These are phyloP conservation scores for Aspergillus fumigatiaffinis DNA, from an alignment of 2,329 filamentous ascomycete species.

Conservation along the genomic window DNA sequence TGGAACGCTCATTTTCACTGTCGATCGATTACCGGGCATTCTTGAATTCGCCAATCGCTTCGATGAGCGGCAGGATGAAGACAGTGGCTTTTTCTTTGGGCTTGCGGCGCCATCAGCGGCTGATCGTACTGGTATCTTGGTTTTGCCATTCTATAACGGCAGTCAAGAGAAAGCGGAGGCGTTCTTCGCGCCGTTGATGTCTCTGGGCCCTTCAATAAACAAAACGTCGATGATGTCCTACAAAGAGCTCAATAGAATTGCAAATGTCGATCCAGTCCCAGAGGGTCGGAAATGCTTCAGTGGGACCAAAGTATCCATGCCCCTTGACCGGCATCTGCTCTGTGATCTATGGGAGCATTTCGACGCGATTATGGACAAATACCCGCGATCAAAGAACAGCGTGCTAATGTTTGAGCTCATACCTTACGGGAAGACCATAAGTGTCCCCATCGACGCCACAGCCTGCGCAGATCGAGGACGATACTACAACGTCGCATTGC, in stretches of 20 bases:
- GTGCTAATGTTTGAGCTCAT: slow-evolving; percentile 7
- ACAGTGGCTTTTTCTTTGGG: slow-evolving; percentile 9
- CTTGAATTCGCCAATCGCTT: slow-evolving; percentile 8
- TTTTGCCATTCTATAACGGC: slow-evolving; percentile 5
- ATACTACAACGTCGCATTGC: slow-evolving; percentile 4
- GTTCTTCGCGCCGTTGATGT: slow-evolving; percentile 5
- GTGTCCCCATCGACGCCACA: slow-evolving; percentile 5
- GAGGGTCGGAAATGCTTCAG: slow-evolving; percentile 6
- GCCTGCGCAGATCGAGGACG: slow-evolving; percentile 7
- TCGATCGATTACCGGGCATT: slow-evolving; percentile 1
- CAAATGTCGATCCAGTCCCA: slow-evolving; percentile 5
- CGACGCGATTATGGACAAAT: not conserved
- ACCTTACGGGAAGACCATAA: slow-evolving; percentile 2
- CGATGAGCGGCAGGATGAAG: slow-evolving; percentile 4
- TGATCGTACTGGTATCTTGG: not conserved
- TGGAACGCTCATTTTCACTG: slow-evolving; percentile 1
- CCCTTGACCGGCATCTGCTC: not conserved
- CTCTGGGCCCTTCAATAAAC: not conserved
- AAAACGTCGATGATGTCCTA: slow-evolving; percentile 5
- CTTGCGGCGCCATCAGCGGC: slow-evolving; percentile 1
- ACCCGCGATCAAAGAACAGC: slow-evolving; percentile 4
- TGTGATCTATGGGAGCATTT: slow-evolving; percentile 2
- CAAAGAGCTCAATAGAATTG: slow-evolving; percentile 1
- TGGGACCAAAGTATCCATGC: slow-evolving; percentile 2
- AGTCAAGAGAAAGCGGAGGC: not conserved